phyloP scores from a whole-genome alignment of 2,329 filamentous ascomycete genomes.

The Mollisia scopiformis region DNA sequence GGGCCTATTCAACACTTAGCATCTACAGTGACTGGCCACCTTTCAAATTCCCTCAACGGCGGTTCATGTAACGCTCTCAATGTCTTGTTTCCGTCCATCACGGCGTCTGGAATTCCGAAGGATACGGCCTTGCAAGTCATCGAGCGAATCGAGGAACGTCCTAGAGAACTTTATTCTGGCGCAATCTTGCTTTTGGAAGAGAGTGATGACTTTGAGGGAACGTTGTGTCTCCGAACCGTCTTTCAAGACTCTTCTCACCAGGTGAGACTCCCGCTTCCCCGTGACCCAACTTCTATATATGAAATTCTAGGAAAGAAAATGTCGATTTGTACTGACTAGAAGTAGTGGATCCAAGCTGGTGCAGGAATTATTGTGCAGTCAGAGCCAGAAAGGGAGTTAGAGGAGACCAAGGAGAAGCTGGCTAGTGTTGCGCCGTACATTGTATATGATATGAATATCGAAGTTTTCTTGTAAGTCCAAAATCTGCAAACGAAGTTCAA shows the following conservation, averaged over 20 bases:
- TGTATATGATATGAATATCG: not conserved
- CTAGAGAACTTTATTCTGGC: constrained; percentile 26
- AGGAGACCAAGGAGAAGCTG: constrained; percentile 25
- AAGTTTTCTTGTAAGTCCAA: no score
- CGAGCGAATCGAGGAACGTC: constrained; percentile 14
- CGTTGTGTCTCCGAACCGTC: constrained; percentile 19
- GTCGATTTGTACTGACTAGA: not conserved
- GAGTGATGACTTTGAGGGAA: constrained; percentile 15
- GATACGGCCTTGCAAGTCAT: constrained; percentile 16
- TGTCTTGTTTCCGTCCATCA: constrained; percentile 27
- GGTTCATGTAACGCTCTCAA: constrained; percentile 22
- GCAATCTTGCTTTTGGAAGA: constrained; percentile 18
- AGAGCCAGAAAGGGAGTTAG: constrained; percentile 22
- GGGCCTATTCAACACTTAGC: constrained; percentile 27
- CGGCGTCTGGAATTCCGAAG: constrained; percentile 27
- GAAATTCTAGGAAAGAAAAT: not conserved
- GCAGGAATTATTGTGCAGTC: constrained; percentile 22
- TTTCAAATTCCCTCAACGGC: constrained; percentile 16
- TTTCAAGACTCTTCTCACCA: constrained; percentile 6
- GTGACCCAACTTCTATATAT: not conserved
- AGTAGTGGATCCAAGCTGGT: constrained; percentile 18
- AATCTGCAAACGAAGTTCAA: no score
- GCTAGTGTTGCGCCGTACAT: constrained; percentile 8
- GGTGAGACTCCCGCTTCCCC: not conserved
- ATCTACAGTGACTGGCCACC: constrained; percentile 19